Percentiles rank a stretch among this genome's conserved stretches.
phyloP scores from a whole-genome alignment of 306 rosid genomes.

The Rosa rugosa region DNA sequence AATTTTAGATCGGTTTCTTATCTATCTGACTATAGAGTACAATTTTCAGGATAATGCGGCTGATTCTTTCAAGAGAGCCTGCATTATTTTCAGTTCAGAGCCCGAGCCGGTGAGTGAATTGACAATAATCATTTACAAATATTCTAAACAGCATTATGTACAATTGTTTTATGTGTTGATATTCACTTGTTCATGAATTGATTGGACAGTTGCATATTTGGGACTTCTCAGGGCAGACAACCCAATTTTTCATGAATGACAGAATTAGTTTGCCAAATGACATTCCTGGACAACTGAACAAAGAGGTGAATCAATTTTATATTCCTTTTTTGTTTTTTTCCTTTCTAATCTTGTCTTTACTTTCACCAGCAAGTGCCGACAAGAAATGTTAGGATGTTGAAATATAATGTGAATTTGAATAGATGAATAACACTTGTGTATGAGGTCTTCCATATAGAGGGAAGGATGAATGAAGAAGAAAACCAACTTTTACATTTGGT shows the following conservation, averaged over 20 bases:
- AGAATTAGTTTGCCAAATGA: conserved; percentile 39
- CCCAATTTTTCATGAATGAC: conserved; percentile 53
- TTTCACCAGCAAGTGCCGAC: not conserved
- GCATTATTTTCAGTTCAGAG: conserved; percentile 57
- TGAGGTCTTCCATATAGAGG: not conserved
- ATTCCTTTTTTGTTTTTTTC: not conserved
- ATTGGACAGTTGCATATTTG: conserved; percentile 78
- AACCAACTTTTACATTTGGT: not conserved
- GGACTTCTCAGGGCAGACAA: conserved; percentile 92
- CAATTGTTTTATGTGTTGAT: conserved; percentile 22
- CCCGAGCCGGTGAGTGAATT: conserved; percentile 56
- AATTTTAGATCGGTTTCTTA: conserved; percentile 7
- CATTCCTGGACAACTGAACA: conserved; percentile 43
- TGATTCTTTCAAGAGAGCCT: conserved; percentile 61
- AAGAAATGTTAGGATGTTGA: not conserved
- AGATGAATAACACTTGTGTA: not conserved
- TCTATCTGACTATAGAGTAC: conserved; percentile 26
- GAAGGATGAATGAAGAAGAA: not conserved
- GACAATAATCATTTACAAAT: not conserved
- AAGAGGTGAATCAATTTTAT: conserved; percentile 49
- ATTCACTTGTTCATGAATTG: conserved; percentile 29
- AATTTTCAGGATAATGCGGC: conserved; percentile 65
- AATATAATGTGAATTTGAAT: not conserved
- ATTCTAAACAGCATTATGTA: conserved; percentile 3
- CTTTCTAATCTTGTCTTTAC: not conserved